Conservation (phyloP, 768 basidiomycete species). For the Pisolithus marmoratus region DNA sequence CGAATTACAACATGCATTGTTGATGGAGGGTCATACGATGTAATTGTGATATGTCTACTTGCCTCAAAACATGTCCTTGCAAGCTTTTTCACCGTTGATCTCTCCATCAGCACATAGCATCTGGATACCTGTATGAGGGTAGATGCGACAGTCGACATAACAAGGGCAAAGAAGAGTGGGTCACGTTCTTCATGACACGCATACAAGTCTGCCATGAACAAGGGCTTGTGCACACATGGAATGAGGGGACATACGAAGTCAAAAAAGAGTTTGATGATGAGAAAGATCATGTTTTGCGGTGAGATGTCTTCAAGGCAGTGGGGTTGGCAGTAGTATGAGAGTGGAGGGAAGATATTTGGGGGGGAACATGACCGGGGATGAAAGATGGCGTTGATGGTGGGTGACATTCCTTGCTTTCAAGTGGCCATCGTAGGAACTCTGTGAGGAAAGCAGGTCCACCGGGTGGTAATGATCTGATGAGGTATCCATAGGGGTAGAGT, state of each 20-base stretch:
- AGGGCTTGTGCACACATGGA: constrained; percentile 86
- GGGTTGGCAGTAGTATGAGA: constrained; percentile 66
- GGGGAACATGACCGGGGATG: constrained; percentile 19
- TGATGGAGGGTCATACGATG: constrained; percentile 77
- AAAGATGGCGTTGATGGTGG: neutral
- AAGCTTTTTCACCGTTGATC: constrained; percentile 76
- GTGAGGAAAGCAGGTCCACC: constrained; percentile 26
- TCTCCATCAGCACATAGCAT: constrained; percentile 84
- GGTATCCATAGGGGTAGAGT: constrained; percentile 65
- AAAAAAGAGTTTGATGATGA: constrained; percentile 85
- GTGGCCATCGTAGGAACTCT: constrained; percentile 29
- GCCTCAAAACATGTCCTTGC: constrained; percentile 79
- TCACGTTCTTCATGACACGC: constrained; percentile 77
- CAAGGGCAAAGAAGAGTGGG: constrained; percentile 84
- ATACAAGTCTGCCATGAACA: constrained; percentile 87
- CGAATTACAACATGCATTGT: constrained; percentile 83
- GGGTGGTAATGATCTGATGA: constrained; percentile 53
- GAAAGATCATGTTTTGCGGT: constrained; percentile 71
- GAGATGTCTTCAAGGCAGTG: constrained; percentile 78
- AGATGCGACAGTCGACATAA: constrained; percentile 83
- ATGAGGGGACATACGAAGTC: constrained; percentile 91
- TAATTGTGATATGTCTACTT: constrained; percentile 73
- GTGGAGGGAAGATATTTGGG: constrained; percentile 45
- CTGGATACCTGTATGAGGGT: constrained; percentile 86
- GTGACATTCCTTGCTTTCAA: neutral